Conservation (phyloP, 371 early-diverging fungal genomes). For the Rhizopus delemar region DNA sequence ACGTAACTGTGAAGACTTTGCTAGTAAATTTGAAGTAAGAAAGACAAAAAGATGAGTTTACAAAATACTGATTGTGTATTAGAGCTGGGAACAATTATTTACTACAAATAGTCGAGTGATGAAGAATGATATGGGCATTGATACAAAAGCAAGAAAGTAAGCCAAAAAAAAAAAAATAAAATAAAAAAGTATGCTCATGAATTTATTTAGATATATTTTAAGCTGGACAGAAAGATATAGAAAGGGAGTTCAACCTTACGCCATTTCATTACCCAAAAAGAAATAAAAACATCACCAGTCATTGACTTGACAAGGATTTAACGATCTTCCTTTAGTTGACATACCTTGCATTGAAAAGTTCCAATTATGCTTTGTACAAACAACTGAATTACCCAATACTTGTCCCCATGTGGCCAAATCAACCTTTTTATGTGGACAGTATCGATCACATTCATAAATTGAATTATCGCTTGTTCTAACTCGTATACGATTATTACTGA, state of each 20-base stretch:
- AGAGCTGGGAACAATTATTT: constrained; percentile 69
- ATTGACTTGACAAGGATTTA: constrained; percentile 64
- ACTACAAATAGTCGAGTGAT: constrained; percentile 45
- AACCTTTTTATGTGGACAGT: constrained; percentile 69
- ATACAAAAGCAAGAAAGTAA: constrained; percentile 45
- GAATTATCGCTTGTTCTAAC: constrained; percentile 54
- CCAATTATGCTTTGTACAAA: constrained; percentile 74
- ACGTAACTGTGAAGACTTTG: constrained; percentile 59
- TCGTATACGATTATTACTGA: constrained; percentile 55
- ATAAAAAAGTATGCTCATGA: neutral
- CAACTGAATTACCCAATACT: constrained; percentile 57
- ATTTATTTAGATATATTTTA: constrained; percentile 48
- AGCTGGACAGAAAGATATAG: constrained; percentile 57
- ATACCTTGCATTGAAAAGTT: constrained; percentile 52
- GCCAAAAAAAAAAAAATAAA: neutral
- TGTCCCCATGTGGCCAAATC: constrained; percentile 68
- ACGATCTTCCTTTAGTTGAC: constrained; percentile 48
- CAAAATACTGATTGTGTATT: neutral
- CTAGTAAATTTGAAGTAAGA: constrained; percentile 57
- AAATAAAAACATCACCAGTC: constrained; percentile 55
- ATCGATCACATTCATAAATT: constrained; percentile 68
- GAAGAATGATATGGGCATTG: constrained; percentile 55
- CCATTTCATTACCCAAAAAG: constrained; percentile 37
- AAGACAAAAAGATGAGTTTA: neutral
- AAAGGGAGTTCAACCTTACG: constrained; percentile 48